Evolutionary conservation across 768 basidiomycete genomes (phyloP).

Genomic region (Tylopilus subfusipes): DNA sequence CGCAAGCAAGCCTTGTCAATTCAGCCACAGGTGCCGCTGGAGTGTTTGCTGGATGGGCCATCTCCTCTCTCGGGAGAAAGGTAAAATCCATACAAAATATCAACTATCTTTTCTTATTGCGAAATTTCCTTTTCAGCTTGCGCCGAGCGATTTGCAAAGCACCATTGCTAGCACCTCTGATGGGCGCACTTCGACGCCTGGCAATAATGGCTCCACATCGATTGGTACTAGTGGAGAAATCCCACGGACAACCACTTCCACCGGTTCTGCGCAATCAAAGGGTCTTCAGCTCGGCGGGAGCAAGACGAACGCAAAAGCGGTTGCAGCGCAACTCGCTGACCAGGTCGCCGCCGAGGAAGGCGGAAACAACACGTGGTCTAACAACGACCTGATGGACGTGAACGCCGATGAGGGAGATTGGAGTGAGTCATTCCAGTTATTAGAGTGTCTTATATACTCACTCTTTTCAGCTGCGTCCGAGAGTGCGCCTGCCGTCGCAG

Average conservation of each 20-base stretch:
- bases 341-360: slow-evolving; percentile 42
- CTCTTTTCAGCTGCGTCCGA: slow-evolving; percentile 66
- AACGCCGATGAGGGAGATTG: slow-evolving; percentile 93
- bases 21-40: slow-evolving; percentile 90
- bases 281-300: slow-evolving; percentile 68
- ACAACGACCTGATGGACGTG: slow-evolving; percentile 85
- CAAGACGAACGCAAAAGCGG: slow-evolving; percentile 40
- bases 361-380: slow-evolving; percentile 62
- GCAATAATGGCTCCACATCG: not conserved
- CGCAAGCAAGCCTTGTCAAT: slow-evolving; percentile 55
- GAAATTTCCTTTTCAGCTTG: slow-evolving; percentile 45
- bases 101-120: not conserved
- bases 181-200: slow-evolving; percentile 41
- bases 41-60: slow-evolving; percentile 93
- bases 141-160: slow-evolving; percentile 68
- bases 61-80: slow-evolving; percentile 84
- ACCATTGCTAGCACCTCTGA: slow-evolving; percentile 47
- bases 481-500: slow-evolving; percentile 39
- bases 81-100: slow-evolving; percentile 33
- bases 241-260: slow-evolving; percentile 5
- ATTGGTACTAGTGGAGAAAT: not conserved
- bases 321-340: slow-evolving; percentile 57
- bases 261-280: slow-evolving; percentile 41
- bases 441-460: not conserved
- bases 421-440: slow-evolving; percentile 55